A percentile compares a stretch with the other conserved stretches of the same genome.
Conservation (phyloP, 257 asterid species). For the Henckelia pumila region DNA sequence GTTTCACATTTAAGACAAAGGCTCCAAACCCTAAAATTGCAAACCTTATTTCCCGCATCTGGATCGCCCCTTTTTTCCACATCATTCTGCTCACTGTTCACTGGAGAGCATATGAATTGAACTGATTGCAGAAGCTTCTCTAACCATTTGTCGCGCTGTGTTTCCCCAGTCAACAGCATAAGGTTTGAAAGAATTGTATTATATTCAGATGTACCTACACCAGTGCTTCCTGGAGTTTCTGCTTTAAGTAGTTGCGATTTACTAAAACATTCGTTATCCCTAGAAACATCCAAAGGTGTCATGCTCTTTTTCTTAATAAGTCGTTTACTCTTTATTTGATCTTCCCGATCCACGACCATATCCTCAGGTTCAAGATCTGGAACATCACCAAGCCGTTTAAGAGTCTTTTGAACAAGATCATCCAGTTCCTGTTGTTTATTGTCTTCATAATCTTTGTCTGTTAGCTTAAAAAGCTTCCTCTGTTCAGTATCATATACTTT, state of each 20-base stretch:
- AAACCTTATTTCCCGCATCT: conserved; percentile 33
- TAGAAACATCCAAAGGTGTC: conserved; percentile 63
- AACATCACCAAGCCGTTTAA: conserved; percentile 59
- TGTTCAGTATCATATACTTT: conserved; percentile 72
- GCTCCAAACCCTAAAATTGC: conserved; percentile 29
- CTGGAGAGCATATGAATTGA: conserved; percentile 49
- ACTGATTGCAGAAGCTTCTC: conserved; percentile 69
- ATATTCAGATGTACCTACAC: conserved; percentile 48
- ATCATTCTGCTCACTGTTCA: conserved; percentile 33
- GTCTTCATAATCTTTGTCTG: conserved; percentile 75
- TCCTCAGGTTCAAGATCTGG: conserved; percentile 73
- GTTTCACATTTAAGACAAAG: conserved; percentile 15
- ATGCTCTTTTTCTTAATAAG: conserved; percentile 54
- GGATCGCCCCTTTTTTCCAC: conserved; percentile 34
- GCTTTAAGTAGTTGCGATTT: conserved; percentile 47
- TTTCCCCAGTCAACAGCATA: conserved; percentile 57
- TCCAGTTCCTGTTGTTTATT: conserved; percentile 68
- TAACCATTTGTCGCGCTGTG: conserved; percentile 71
- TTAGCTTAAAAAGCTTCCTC: conserved; percentile 64
- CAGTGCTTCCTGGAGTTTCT: conserved; percentile 69
- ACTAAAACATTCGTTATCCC: conserved; percentile 52
- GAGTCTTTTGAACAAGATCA: conserved; percentile 71
- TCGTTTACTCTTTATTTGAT: conserved; percentile 53
- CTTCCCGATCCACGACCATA: conserved; percentile 50
- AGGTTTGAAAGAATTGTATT: conserved; percentile 41